Base-by-base conservation (phyloP, 805 yeast genomes). In the Starmerella etchellsii region DNA sequence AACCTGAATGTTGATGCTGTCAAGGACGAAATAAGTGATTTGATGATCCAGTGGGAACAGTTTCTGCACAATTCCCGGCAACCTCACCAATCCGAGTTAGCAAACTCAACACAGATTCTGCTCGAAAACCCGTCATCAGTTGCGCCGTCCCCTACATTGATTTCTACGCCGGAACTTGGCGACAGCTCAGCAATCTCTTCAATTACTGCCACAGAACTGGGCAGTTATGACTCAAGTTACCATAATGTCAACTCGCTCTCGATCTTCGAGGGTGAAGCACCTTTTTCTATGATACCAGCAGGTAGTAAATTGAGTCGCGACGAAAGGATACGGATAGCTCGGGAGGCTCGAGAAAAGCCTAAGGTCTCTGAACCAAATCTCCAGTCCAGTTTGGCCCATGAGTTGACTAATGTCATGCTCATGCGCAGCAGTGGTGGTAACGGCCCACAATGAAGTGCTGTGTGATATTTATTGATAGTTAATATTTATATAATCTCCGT, bases 251-350 rank as follows among this genome's bases (percentile, higher is more conserved):
- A n/a, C 32, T 15, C 6, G 9, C 18, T 39, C 4, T 32, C 42
- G 2, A 26, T 43, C 2, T 28, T 46, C 31, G 54, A 50, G 30
- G 42, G 45, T 19, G 49, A 40, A 3, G 43, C 41, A 0, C 37
- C 36, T 0, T 19, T 33, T 1, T 16, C 28, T 2, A 4, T 31
- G 11, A 18, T 37, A 15, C 38, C 42, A 16, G 33, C 38, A 4
- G 26, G 23, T 5, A 34, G 42, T 13, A 18, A 14, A 6, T 33
- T 42, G 7, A 30, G 50, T 19, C 48, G 53, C 11, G 50, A 43
- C 5, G 53, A 48, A 22, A 38, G 53, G 2, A 50, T 50, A 27
- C 15, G 30, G n/a, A 36, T 31, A 5, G 34, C 36, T 24, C 40
- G 34, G 21, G 13, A 22, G 10, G 26, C 31, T 10, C 41, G 47